phyloP scores from a whole-genome alignment of 805 yeast genomes.

The Candida ponderosae region DNA sequence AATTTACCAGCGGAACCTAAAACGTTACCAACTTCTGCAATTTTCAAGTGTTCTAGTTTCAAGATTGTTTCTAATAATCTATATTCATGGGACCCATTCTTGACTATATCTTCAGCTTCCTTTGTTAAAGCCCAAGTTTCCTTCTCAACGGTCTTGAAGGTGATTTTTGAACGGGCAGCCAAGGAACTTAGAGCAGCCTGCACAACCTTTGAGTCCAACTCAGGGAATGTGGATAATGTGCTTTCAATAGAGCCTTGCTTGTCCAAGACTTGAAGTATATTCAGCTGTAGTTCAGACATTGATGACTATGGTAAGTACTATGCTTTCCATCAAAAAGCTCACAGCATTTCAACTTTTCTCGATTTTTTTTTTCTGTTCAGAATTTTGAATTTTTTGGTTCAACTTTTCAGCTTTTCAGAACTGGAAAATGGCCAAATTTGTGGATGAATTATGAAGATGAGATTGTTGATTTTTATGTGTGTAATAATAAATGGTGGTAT shows the following conservation, averaged over 20 bases:
- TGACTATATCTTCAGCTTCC: slow-evolving; percentile 77
- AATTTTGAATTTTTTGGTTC: no score
- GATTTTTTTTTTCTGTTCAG: no score
- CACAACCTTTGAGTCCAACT: slow-evolving; percentile 51
- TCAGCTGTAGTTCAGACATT: slow-evolving; percentile 66
- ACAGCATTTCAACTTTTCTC: no score
- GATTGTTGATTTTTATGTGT: no score
- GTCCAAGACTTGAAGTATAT: slow-evolving; percentile 57
- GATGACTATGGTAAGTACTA: no score
- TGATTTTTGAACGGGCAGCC: slow-evolving; percentile 75
- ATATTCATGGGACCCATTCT: slow-evolving; percentile 84
- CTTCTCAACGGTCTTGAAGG: slow-evolving; percentile 62
- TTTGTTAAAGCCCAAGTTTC: slow-evolving; percentile 68
- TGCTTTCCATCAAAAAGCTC: no score
- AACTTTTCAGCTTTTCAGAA: no score
- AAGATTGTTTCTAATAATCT: slow-evolving; percentile 72
- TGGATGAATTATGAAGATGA: no score
- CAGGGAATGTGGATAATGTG: slow-evolving; percentile 62
- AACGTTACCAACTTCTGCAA: slow-evolving; percentile 63
- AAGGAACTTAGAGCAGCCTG: slow-evolving; percentile 85
- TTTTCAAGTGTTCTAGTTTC: slow-evolving; percentile 71
- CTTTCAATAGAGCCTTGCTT: slow-evolving; percentile 57
- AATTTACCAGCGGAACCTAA: slow-evolving; percentile 81
- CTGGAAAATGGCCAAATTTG: no score
- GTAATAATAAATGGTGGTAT: no score